Percentiles rank a stretch among this genome's conserved stretches.
Conservation (phyloP, 1,284 basidiomycete species). For the Mycosarcoma mackinlayi region DNA sequence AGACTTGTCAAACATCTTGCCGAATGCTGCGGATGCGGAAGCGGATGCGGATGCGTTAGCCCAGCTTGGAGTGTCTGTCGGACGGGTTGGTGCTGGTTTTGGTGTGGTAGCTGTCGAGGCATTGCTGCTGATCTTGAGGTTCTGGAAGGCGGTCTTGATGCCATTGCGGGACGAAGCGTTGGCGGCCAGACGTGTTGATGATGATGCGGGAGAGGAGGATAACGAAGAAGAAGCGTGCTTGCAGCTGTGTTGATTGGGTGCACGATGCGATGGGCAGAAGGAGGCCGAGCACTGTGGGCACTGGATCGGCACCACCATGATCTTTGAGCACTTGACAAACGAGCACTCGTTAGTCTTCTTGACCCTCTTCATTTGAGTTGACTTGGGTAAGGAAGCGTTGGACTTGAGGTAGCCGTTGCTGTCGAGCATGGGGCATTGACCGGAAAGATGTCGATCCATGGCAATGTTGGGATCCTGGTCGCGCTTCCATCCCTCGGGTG, state of each 20-base stretch:
- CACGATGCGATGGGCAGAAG: conserved; percentile 61
- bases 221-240: conserved; percentile 27
- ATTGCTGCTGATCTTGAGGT: conserved; percentile 41
- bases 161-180: conserved; percentile 9
- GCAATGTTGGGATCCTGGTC: conserved; percentile 62
- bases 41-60: conserved; percentile 5
- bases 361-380: conserved; percentile 21
- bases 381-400: conserved; percentile 1
- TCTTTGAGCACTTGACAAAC: conserved; percentile 53
- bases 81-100: neutral
- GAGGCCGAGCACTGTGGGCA: conserved; percentile 46
- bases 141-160: conserved; percentile 35
- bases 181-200: conserved; percentile 16
- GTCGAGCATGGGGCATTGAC: conserved; percentile 51
- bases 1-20: conserved; percentile 53
- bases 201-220: conserved; percentile 18
- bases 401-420: conserved; percentile 32
- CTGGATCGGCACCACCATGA: conserved; percentile 61
- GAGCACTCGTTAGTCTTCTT: conserved; percentile 59
- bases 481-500: conserved; percentile 55
- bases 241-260: conserved; percentile 56
- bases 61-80: conserved; percentile 3
- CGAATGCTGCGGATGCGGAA: conserved; percentile 22
- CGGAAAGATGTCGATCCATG: conserved; percentile 58
- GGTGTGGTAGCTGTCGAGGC: conserved; percentile 1